Evolutionary conservation across 2,329 filamentous ascomycete species (phyloP).

Genomic region (Grosmannia huntii): DNA sequence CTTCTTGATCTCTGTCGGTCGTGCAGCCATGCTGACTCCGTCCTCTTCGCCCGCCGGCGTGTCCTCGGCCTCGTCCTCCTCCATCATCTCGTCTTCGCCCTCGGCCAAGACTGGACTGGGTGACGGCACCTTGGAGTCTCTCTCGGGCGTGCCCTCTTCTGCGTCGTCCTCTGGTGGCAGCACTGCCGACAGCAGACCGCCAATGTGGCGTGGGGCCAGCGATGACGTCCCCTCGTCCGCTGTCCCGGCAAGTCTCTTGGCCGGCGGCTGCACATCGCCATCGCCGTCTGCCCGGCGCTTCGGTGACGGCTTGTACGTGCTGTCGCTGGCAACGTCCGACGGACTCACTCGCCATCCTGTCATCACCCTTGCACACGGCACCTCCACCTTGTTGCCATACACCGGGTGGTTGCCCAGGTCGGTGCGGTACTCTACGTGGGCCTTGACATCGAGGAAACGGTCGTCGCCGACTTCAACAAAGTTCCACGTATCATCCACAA

Average conservation of each 20-base stretch:
- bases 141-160: constrained; percentile 4
- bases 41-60: constrained; percentile 8
- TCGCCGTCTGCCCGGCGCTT: constrained; percentile 41
- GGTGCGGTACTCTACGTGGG: constrained; percentile 12
- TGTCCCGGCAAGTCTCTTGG: constrained; percentile 28
- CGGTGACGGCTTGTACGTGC: constrained; percentile 10
- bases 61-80: constrained; percentile 7
- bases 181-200: constrained; percentile 23
- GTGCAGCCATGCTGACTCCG: constrained; percentile 12
- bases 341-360: constrained; percentile 5
- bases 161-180: constrained; percentile 12
- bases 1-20: constrained; percentile 15
- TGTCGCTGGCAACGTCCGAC: not conserved
- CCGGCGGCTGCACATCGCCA: constrained; percentile 33
- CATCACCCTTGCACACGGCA: constrained; percentile 18
- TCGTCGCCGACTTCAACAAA: constrained; percentile 11
- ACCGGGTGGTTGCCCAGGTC: constrained; percentile 14
- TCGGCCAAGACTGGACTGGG: constrained; percentile 8
- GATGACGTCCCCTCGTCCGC: constrained; percentile 16
- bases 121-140: constrained; percentile 10
- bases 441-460: constrained; percentile 10
- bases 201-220: constrained; percentile 26
- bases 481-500: constrained; percentile 11
- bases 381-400: constrained; percentile 17
- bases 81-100: constrained; percentile 4